A percentile compares a stretch with the other conserved stretches of the same genome.
Evolutionary conservation across 1,284 basidiomycete genomes (phyloP).

Genomic region (Thelephora terrestris): DNA sequence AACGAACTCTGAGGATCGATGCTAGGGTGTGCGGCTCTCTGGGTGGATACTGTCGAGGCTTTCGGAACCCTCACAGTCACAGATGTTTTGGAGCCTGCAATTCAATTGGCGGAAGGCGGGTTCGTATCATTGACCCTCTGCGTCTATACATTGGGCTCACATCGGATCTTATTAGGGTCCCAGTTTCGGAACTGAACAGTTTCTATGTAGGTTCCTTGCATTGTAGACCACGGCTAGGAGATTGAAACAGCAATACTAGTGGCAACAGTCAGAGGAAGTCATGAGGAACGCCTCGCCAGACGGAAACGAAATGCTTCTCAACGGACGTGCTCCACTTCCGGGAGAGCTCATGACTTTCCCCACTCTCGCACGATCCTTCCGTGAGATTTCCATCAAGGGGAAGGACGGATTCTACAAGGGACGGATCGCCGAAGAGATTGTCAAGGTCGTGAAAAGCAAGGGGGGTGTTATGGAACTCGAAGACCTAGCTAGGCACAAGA

Average conservation of each 20-base stretch:
- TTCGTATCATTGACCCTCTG: slow-evolving; percentile 21
- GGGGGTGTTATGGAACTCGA: slow-evolving; percentile 88
- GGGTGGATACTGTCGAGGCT: slow-evolving; percentile 80
- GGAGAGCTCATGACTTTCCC: slow-evolving; percentile 74
- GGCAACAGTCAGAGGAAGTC: slow-evolving; percentile 65
- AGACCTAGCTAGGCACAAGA: slow-evolving; percentile 75
- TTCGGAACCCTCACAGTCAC: slow-evolving; percentile 80
- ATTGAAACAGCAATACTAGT: slow-evolving; percentile 31
- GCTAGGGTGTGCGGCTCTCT: slow-evolving; percentile 81
- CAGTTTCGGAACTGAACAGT: slow-evolving; percentile 72
- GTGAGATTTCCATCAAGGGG: slow-evolving; percentile 69
- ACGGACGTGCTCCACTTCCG: slow-evolving; percentile 70
- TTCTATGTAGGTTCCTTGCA: slow-evolving; percentile 33
- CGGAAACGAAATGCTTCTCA: slow-evolving; percentile 75
- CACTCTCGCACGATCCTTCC: slow-evolving; percentile 78
- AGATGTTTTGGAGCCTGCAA: slow-evolving; percentile 85
- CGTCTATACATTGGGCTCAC: not conserved
- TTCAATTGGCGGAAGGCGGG: slow-evolving; percentile 82
- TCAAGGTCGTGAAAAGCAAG: slow-evolving; percentile 71
- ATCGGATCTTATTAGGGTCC: slow-evolving; percentile 37
- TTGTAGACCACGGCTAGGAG: not conserved
- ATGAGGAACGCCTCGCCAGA: slow-evolving; percentile 79
- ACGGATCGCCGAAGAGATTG: slow-evolving; percentile 80
- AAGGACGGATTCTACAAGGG: slow-evolving; percentile 93
- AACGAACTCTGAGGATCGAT: not conserved